Base-by-base conservation (phyloP, 306 rosid species). In the Potentilla sterilis region DNA sequence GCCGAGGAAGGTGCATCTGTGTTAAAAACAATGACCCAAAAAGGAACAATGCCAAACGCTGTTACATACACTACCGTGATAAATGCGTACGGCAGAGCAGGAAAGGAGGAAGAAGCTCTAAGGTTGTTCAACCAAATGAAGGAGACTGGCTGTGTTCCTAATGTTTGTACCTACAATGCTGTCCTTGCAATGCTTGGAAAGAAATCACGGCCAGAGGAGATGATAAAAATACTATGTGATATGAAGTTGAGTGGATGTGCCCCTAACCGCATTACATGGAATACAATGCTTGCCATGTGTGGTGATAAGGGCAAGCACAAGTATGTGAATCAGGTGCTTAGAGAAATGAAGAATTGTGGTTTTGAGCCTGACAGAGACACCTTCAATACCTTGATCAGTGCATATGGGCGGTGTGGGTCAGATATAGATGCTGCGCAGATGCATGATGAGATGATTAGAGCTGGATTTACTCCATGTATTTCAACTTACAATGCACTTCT, bases 331-430 rank as follows among this genome's bases (percentile, higher is more conserved):
- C 89, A 35, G 78, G 93, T 96, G 54, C 83, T 90, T 35, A 81
- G 86, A 82, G 97, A 92, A 85, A 96, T 96, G 99, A 90, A 86
- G 84, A 90, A 81, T 64, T 89, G 92, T 73, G 99, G 99, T 40
- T 96, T 95, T 79, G 96, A 90, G 86, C 99, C 98, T 2, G 98
- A 93, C 72, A 88, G 96, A 79, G 97, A 96, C 86, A 96, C 99
- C 8, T 96, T 90, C 82, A 92, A 96, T 73, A 89, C 99, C 57
- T 82, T 96, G 83, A 96, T 96, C 67, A 90, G 97, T 42, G 91
- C 97, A 19, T 92, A 90, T 73, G 97, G 98, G 66, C 89, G 98
- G 76, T 96, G 96, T 81, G 99, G 96, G 59, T 87, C 98, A 40
- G 92, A 90, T 73, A 84, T 90, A 59, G 93, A 92, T 71, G 88